Percentiles rank a stretch among this genome's conserved stretches.
These are phyloP conservation scores for Pseudogymnoascus sp. DNA, from an alignment of 2,329 filamentous ascomycete genomes.

Conservation along the genomic window DNA sequence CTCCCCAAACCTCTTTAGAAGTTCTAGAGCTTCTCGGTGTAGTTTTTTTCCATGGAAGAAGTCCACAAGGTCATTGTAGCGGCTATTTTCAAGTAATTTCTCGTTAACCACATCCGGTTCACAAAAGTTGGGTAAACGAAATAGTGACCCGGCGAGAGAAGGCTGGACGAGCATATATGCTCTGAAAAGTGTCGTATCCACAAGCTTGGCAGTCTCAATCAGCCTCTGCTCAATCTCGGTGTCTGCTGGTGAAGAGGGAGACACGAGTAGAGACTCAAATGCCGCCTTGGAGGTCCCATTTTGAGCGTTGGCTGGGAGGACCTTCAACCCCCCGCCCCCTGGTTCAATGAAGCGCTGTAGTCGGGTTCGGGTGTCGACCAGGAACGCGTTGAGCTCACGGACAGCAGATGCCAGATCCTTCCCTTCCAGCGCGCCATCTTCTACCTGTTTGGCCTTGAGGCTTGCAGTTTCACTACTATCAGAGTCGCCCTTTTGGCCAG, in stretches of 20 bases:
- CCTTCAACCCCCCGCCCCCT: slow-evolving; percentile 51
- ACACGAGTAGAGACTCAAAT: slow-evolving; percentile 48
- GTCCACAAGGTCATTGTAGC: slow-evolving; percentile 92
- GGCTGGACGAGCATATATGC: slow-evolving; percentile 91
- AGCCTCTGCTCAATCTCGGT: slow-evolving; percentile 63
- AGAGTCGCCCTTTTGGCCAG: slow-evolving; percentile 32
- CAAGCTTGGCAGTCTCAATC: slow-evolving; percentile 67
- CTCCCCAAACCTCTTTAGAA: slow-evolving; percentile 73
- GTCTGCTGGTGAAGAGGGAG: slow-evolving; percentile 30
- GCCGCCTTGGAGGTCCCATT: slow-evolving; percentile 40
- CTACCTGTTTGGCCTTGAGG: slow-evolving; percentile 36
- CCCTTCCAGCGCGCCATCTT: slow-evolving; percentile 56
- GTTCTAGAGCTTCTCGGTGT: slow-evolving; percentile 75
- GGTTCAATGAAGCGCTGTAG: slow-evolving; percentile 55
- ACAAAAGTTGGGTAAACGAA: slow-evolving; percentile 94
- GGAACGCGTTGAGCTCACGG: slow-evolving; percentile 73
- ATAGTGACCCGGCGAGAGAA: slow-evolving; percentile 75
- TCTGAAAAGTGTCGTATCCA: slow-evolving; percentile 90
- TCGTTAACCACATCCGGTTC: slow-evolving; percentile 93
- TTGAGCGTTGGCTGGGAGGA: slow-evolving; percentile 31
- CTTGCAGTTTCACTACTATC: slow-evolving; percentile 48
- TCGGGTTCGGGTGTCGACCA: slow-evolving; percentile 72
- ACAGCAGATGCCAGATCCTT: slow-evolving; percentile 79
- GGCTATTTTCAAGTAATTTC: slow-evolving; percentile 76
- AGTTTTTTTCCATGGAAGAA: slow-evolving; percentile 94